These are phyloP conservation scores for Tylopilus vinaceipallidus DNA, from an alignment of 768 basidiomycete species.

Conservation along the genomic window DNA sequence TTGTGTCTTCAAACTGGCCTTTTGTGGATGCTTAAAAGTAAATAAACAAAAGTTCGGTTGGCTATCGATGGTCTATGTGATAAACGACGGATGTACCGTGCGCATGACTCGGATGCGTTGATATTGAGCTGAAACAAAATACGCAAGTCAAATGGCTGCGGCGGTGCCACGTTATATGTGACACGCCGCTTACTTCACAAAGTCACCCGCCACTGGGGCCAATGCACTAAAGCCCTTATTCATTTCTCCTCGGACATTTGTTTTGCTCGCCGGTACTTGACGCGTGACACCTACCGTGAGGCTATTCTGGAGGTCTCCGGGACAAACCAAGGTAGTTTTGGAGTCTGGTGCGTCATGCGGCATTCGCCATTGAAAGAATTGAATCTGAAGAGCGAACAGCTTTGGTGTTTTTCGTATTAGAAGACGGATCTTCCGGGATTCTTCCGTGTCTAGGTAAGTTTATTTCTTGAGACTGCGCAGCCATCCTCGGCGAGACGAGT, in stretches of 20 bases:
- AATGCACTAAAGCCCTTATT: neutral
- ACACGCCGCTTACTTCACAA: neutral
- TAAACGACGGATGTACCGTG: too few relatives aligned
- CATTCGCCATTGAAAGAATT: neutral
- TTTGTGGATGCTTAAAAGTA: too few relatives aligned
- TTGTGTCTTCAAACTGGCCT: too few relatives aligned
- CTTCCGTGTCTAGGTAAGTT: slow-evolving; percentile 34
- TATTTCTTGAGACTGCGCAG: neutral
- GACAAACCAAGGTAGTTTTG: neutral
- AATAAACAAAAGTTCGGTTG: too few relatives aligned
- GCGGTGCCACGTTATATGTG: too few relatives aligned
- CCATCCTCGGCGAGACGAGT: slow-evolving; percentile 11
- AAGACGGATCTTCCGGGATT: too few relatives aligned
- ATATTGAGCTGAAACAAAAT: too few relatives aligned
- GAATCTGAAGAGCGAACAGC: neutral
- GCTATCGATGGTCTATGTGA: too few relatives aligned
- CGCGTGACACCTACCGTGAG: neutral
- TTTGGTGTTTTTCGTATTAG: neutral
- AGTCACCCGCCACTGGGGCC: neutral
- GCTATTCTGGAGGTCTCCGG: neutral
- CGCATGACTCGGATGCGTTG: too few relatives aligned
- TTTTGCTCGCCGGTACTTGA: neutral
- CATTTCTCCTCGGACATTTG: neutral
- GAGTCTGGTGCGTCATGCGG: neutral
- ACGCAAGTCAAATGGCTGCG: too few relatives aligned